Evolutionary conservation across 164 flowering plant genomes (phyloP).

Genomic region (Chimonanthus salicifolius): DNA sequence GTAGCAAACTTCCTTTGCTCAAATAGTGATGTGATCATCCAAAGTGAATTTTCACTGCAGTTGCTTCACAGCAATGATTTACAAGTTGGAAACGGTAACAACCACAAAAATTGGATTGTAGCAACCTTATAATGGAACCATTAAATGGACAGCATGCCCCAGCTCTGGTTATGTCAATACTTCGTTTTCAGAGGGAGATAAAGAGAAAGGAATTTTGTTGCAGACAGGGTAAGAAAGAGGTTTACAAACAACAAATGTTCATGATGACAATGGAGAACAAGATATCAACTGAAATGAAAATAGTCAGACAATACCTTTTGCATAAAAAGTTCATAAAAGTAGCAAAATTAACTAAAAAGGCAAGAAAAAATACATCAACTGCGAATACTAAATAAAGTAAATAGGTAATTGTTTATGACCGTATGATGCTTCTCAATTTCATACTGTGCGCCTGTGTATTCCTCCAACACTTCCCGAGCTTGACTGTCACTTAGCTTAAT

Average conservation of each 20-base stretch:
- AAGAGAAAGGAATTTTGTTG: too few species aligned
- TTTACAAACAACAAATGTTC: too few species aligned
- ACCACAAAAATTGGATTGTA: neutral
- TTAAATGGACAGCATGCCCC: too few species aligned
- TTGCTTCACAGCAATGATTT: neutral
- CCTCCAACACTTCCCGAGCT: conserved; percentile 46
- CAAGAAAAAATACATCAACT: neutral
- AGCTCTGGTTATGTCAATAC: too few species aligned
- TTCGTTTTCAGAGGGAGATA: too few species aligned
- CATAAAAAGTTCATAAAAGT: neutral
- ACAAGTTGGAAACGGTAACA: too few species aligned
- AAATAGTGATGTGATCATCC: neutral
- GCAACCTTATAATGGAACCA: neutral
- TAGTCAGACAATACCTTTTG: neutral
- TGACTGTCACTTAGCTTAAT: conserved; percentile 51
- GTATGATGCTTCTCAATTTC: conserved; percentile 65
- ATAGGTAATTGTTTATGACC: conserved; percentile 32
- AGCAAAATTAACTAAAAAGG: neutral
- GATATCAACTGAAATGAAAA: too few species aligned
- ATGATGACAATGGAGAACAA: too few species aligned
- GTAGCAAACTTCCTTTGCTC: neutral
- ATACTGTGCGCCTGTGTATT: conserved; percentile 62
- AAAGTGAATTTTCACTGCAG: neutral
- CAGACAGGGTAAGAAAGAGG: too few species aligned
- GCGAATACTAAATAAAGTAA: neutral